Evolutionary conservation across 2,329 filamentous ascomycete species (phyloP).

Genomic region (Trichophaea hybrida): DNA sequence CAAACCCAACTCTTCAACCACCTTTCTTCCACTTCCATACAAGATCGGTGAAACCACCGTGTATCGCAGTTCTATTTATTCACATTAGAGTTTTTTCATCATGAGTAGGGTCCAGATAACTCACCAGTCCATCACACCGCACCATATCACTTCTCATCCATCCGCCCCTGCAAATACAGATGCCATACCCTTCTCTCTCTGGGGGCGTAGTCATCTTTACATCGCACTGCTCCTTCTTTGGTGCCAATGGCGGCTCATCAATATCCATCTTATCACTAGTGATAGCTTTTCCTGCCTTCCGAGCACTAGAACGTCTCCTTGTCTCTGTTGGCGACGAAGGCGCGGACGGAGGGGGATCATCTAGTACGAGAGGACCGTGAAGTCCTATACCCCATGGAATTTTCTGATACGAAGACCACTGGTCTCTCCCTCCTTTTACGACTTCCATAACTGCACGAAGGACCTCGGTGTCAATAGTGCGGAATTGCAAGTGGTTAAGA

Average conservation of each 20-base stretch:
- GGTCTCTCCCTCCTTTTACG: conserved; percentile 12
- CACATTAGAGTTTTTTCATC: neutral
- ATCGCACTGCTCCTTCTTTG: neutral
- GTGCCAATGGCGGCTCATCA: conserved; percentile 2
- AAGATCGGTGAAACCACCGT: conserved; percentile 18
- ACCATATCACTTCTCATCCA: conserved; percentile 17
- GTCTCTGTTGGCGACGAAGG: neutral
- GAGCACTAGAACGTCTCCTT: neutral
- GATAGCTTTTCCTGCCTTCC: neutral
- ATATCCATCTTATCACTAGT: conserved; percentile 6
- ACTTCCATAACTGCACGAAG: conserved; percentile 19
- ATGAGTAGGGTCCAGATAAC: neutral
- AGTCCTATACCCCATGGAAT: conserved; percentile 14
- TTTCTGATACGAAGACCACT: conserved; percentile 19
- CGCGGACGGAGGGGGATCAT: neutral
- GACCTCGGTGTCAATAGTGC: conserved; percentile 18
- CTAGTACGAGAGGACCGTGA: conserved; percentile 12
- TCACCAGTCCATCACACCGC: conserved; percentile 13
- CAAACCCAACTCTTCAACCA: conserved; percentile 10
- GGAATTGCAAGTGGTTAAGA: conserved; percentile 21
- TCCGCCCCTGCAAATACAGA: conserved; percentile 15
- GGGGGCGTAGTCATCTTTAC: neutral
- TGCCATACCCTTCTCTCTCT: conserved; percentile 2
- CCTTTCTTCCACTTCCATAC: neutral
- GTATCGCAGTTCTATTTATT: conserved; percentile 10